Evolutionary conservation across 192 early-diverging fungal species (phyloP), one percentile per base, ranked within the genome.

Genomic region (Lobosporangium transversale): DNA sequence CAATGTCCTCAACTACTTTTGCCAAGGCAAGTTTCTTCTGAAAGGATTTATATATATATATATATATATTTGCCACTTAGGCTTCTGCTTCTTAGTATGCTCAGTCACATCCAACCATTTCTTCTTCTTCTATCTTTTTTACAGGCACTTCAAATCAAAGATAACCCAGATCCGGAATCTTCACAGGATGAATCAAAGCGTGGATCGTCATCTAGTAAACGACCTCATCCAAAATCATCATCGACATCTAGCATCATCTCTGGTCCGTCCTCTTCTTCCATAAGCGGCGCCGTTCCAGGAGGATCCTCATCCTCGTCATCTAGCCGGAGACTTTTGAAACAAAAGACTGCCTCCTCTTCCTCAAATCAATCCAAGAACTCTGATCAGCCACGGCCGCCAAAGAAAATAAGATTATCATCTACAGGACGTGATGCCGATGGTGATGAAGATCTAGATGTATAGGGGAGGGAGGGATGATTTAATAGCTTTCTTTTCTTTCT

Each of bases 1-100:
- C 94, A 10, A 79, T 89, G 80, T 92, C 90, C 11, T 76, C 73
- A 2, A 76, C 73, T 10, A 76, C 73, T 4, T 76, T 76, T 45
- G 65, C 65, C 33, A 76, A 76, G 73, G 73, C 40, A 62, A 26
- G 53, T 50, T 17, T 17, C 24, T n/a, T n/a, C n/a, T n/a, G n/a
- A n/a, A n/a, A n/a, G n/a, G n/a, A n/a, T n/a, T n/a, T n/a, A n/a
- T n/a, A n/a, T n/a, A n/a, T n/a, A n/a, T n/a, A n/a, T n/a, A n/a
- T n/a, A n/a, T 35, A 20, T 4, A 18, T 44, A 9, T 54, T 24
- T n/a, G n/a, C n/a, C n/a, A n/a, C n/a, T n/a, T n/a, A n/a, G n/a
- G n/a, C n/a, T n/a, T n/a, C n/a, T n/a, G n/a, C n/a, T n/a, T n/a
- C n/a, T n/a, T n/a, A n/a, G n/a, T n/a, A n/a, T n/a, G n/a, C n/a